Base-by-base conservation (phyloP, 306 rosid species). In the Mimosa pudica region DNA sequence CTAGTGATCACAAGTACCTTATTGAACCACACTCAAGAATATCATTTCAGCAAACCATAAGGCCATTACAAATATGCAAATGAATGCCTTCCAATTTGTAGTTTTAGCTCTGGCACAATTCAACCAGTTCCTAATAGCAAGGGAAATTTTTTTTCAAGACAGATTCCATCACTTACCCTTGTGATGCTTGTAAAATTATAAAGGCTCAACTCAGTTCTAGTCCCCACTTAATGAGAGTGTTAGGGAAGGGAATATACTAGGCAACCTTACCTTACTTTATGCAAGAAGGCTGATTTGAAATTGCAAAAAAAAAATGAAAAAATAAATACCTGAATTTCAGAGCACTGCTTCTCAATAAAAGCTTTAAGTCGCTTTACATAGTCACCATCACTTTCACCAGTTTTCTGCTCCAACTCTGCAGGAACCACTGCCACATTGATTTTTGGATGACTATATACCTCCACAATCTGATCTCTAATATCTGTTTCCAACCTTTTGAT, bases 371-470 rank as follows among this genome's bases (percentile, higher is more conserved):
- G 88, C 90, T 91, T 91, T 62, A 90, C 76, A 76, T 95, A 95
- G 81, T 91, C 96, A 10, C 83, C 80, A 62, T 93, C 98, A 85
- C 83, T 84, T 88, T 95, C 99, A 66, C 91, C 88, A 10, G 86
- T 85, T 80, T 82, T 90, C 87, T 90, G 97, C 74, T 93, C 99
- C 87, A 95, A 71, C 55, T 95, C 98, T 42, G 94, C 98, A 8
- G 99, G 99, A 71, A 93, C 97, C 76, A 90, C 93, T n/a, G 94
- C 92, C 84, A 93, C 94, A 75, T 93, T 84, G 83, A 83, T 88
- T 92, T 93, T 95, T 71, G 96, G 93, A 47, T 78, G 92, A 80
- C 99, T 92, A 82, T 88, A 95, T 62, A 91, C 88, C 62, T 87
- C 90, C 69, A 95, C 94, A 77, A 92, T 86, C 77, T 87, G 91